Evolutionary conservation across 495 filamentous ascomycete genomes (phyloP).

Genomic region (Penicillium canescens): DNA sequence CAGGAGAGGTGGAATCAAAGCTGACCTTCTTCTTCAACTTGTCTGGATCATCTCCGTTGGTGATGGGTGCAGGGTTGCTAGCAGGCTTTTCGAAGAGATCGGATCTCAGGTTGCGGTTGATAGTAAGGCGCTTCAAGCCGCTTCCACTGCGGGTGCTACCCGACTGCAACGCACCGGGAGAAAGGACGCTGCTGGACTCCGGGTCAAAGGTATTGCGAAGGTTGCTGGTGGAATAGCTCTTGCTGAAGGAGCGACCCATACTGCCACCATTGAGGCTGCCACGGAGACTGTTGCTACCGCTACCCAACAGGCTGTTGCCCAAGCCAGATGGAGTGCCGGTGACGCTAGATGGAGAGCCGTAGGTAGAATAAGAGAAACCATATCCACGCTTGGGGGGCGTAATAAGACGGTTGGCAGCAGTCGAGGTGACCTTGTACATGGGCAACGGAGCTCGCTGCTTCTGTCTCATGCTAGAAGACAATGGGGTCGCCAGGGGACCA

Average conservation of each 20-base stretch:
- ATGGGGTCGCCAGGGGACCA: constrained; percentile 83
- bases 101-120: constrained; percentile 78
- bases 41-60: constrained; percentile 50
- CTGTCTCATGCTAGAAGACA: constrained; percentile 68
- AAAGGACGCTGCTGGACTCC: constrained; percentile 77
- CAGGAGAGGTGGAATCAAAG: constrained; percentile 67
- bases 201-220: constrained; percentile 63
- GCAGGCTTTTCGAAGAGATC: constrained; percentile 63
- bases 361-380: constrained; percentile 88
- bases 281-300: constrained; percentile 27
- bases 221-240: constrained; percentile 65
- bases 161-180: constrained; percentile 81
- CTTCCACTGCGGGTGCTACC: constrained; percentile 61
- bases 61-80: constrained; percentile 47
- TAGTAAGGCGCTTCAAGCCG: constrained; percentile 82
- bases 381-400: constrained; percentile 83
- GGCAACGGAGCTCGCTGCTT: constrained; percentile 78
- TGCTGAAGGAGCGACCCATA: constrained; percentile 61
- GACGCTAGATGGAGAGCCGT: constrained; percentile 75
- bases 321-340: constrained; percentile 68
- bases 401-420: constrained; percentile 69
- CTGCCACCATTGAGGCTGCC: constrained; percentile 54
- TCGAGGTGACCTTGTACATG: constrained; percentile 84
- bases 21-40: constrained; percentile 81
- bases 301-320: constrained; percentile 63